Conservation (phyloP, 805 yeast genomes). For the Yarrowia divulgata region DNA sequence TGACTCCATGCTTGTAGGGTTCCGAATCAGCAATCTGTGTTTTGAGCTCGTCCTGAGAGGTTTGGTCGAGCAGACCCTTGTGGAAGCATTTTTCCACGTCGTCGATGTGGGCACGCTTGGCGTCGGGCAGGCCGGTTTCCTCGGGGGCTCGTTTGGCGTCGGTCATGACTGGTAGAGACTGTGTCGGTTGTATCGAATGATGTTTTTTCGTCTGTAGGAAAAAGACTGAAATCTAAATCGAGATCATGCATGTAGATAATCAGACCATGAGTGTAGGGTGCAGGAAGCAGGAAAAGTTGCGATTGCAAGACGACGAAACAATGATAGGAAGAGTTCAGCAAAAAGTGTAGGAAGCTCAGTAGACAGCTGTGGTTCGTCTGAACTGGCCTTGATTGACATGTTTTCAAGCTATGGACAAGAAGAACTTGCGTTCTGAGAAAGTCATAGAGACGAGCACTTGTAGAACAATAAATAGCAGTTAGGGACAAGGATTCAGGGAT, state of each 20-base stretch:
- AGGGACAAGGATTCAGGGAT: no score
- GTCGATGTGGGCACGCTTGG: slow-evolving; percentile 32
- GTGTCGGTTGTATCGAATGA: slow-evolving; percentile 8
- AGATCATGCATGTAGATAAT: slow-evolving; percentile 35
- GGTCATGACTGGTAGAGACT: slow-evolving; percentile 6
- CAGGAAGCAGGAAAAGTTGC: no score
- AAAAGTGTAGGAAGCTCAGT: no score
- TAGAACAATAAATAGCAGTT: no score
- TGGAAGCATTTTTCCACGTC: slow-evolving; percentile 36
- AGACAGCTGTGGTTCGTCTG: no score
- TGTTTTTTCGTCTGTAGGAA: background rate
- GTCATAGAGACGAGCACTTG: no score
- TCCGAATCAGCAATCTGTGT: slow-evolving; percentile 59
- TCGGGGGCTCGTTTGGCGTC: slow-evolving; percentile 29
- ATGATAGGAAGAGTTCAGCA: no score
- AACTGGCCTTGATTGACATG: no score
- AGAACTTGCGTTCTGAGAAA: no score
- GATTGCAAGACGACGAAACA: background rate
- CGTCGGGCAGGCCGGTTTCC: slow-evolving; percentile 13
- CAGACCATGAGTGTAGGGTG: slow-evolving; percentile 16
- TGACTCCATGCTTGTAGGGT: slow-evolving; percentile 93
- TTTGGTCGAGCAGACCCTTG: slow-evolving; percentile 17
- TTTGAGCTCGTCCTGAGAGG: slow-evolving; percentile 29
- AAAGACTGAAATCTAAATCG: slow-evolving; percentile 1
- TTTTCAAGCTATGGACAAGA: no score